Percentiles rank a stretch among this genome's conserved stretches.
phyloP scores from a whole-genome alignment of 1,284 basidiomycete genomes.

The Ustilago trichophora region DNA sequence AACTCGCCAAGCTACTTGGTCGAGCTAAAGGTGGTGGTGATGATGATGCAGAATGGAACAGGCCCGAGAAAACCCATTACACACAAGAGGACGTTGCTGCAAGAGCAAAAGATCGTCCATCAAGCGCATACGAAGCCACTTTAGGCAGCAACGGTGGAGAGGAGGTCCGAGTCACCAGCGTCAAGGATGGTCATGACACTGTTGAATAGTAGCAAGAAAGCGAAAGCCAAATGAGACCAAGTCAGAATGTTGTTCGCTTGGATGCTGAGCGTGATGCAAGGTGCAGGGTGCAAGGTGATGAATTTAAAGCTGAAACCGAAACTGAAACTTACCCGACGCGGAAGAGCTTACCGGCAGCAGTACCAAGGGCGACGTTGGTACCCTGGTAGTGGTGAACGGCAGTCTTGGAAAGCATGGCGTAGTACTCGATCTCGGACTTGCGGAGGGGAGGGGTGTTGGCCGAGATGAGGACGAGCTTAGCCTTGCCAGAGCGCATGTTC shows the following conservation, averaged over 20 bases:
- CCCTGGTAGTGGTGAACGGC: slow-evolving; percentile 92
- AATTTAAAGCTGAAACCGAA: background rate
- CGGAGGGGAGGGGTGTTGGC: slow-evolving; percentile 98
- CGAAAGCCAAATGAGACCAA: background rate
- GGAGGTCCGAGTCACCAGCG: slow-evolving; percentile 95
- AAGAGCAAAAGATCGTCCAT: slow-evolving; percentile 16
- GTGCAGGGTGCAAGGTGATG: background rate
- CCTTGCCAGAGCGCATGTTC: slow-evolving; percentile 98
- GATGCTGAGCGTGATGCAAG: background rate
- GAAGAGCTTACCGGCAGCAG: slow-evolving; percentile 99
- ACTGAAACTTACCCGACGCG: slow-evolving; percentile 87
- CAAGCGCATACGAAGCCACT: slow-evolving; percentile 12
- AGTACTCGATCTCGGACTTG: slow-evolving; percentile 99
- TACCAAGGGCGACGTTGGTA: slow-evolving; percentile 96
- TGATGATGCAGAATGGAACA: background rate
- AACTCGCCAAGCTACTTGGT: slow-evolving; percentile 22
- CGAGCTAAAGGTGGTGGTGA: background rate
- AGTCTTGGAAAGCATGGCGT: slow-evolving; percentile 97
- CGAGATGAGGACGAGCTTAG: slow-evolving; percentile 98
- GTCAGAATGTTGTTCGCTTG: slow-evolving; percentile 8
- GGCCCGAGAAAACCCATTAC: background rate
- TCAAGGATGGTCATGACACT: slow-evolving; percentile 94
- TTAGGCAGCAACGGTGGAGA: slow-evolving; percentile 67
- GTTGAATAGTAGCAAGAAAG: background rate
- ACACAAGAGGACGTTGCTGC: slow-evolving; percentile 26